Evolutionary conservation across 306 rosid species (phyloP).

Genomic region (Vachellia pachyceras): DNA sequence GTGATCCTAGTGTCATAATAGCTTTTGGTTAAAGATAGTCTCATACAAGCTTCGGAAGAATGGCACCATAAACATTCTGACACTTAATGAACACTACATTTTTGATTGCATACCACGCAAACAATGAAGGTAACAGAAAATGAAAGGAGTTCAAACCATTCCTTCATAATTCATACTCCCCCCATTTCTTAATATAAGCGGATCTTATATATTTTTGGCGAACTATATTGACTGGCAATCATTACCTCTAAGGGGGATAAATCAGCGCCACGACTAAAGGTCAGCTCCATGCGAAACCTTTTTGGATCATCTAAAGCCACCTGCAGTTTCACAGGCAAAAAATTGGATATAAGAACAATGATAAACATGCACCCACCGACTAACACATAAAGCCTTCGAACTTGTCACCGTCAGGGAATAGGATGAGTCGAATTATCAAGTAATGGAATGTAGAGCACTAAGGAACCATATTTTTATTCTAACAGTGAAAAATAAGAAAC

Average conservation of each 20-base stretch:
- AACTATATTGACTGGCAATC: conserved; percentile 25
- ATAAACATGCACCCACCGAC: background rate
- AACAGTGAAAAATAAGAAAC: conserved; percentile 19
- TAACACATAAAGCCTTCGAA: background rate
- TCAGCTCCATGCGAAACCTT: conserved; percentile 84
- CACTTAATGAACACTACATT: background rate
- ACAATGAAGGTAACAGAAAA: background rate
- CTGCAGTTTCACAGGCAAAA: conserved; percentile 29
- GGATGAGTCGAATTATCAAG: conserved; percentile 27
- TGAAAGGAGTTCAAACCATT: conserved; percentile 11
- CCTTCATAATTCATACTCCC: background rate
- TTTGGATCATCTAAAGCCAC: conserved; percentile 86
- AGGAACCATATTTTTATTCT: background rate
- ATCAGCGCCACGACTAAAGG: conserved; percentile 98
- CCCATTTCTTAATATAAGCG: too few relatives aligned
- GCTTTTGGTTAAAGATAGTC: background rate
- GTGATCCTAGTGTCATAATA: too few relatives aligned
- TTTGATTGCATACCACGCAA: conserved; percentile 19
- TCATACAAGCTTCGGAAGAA: background rate
- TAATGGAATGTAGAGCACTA: conserved; percentile 25
- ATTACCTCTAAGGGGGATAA: conserved; percentile 91
- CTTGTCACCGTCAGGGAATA: background rate
- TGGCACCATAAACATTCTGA: conserved; percentile 2
- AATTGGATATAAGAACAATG: background rate
- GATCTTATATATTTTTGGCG: background rate